These are phyloP conservation scores for Globisporangium sylvaticum DNA, from an alignment of 352 stramenopile species.

Conservation along the genomic window DNA sequence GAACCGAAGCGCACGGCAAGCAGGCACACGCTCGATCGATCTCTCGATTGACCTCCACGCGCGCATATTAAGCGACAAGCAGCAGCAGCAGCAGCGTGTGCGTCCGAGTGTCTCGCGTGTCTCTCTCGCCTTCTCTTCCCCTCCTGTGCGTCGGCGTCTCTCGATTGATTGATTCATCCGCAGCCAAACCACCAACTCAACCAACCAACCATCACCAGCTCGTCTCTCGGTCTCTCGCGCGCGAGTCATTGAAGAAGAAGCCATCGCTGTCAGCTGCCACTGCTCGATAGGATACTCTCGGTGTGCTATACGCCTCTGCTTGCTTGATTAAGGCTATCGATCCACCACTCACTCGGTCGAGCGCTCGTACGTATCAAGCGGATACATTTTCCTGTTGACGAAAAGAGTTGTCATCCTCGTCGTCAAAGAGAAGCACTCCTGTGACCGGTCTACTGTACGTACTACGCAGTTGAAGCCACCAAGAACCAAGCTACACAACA, in stretches of 20 bases:
- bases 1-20: conserved; percentile 13
- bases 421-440: background rate
- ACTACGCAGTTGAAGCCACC: background rate
- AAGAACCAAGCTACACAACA: background rate
- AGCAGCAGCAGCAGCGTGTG: background rate
- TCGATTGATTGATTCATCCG: background rate
- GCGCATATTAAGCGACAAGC: conserved; percentile 7
- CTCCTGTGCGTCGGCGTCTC: background rate
- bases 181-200: conserved; percentile 14
- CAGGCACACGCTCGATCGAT: conserved; percentile 5
- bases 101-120: background rate
- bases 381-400: background rate
- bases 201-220: too few relatives aligned
- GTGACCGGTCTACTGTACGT: conserved; percentile 2
- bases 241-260: background rate
- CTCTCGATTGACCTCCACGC: conserved; percentile 3
- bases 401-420: conserved; percentile 8
- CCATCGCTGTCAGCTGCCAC: background rate
- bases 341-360: background rate
- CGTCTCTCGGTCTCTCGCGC: conserved; percentile 8
- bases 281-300: background rate
- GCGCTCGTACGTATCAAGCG: background rate
- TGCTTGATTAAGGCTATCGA: background rate
- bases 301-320: background rate
- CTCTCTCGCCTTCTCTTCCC: background rate